Percentiles rank a stretch among this genome's conserved stretches.
Evolutionary conservation across 2,329 filamentous ascomycete genomes (phyloP).

Genomic region (Fusarium sp.): DNA sequence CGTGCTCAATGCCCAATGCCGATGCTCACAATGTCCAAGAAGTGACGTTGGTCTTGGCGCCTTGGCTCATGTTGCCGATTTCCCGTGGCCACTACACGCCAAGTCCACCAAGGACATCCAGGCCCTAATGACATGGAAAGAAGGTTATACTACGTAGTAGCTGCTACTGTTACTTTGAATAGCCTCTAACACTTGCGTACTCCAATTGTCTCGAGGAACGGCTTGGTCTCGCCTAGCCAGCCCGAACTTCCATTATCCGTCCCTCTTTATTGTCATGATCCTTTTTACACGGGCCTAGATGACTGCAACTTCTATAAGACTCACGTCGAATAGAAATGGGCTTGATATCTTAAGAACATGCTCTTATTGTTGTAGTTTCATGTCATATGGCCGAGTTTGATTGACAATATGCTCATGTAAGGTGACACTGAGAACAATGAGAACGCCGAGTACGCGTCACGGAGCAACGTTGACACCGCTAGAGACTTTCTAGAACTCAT

Average conservation of each 20-base stretch:
- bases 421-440: background rate
- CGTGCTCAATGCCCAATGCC: conserved; percentile 2
- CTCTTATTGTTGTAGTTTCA: background rate
- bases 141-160: background rate
- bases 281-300: background rate
- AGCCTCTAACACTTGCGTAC: background rate
- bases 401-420: background rate
- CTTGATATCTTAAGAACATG: background rate
- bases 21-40: conserved; percentile 13
- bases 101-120: background rate
- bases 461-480: background rate
- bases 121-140: background rate
- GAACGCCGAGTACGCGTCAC: background rate
- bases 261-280: background rate
- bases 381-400: background rate
- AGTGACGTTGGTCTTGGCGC: background rate
- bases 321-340: background rate
- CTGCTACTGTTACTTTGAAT: background rate
- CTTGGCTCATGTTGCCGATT: background rate
- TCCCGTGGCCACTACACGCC: background rate
- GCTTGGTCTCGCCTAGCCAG: background rate
- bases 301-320: background rate
- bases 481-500: background rate
- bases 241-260: background rate
- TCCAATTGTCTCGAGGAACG: background rate